Evolutionary conservation across 106 monocot species (phyloP).

Genomic region (Dioscorea zingiberensis): DNA sequence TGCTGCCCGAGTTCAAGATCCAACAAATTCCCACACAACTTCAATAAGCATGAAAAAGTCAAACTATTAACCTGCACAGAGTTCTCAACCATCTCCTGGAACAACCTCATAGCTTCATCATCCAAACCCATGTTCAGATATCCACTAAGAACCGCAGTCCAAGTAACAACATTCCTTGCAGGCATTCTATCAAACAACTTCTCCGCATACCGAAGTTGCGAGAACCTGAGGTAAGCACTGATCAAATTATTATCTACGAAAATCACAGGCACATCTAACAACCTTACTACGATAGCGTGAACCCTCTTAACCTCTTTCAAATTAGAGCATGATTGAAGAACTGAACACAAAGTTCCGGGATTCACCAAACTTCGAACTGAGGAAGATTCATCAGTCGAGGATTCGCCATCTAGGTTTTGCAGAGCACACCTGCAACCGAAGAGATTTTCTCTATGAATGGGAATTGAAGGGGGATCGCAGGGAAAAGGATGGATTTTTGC

Average conservation of each 20-base stretch:
- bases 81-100: constrained; percentile 34
- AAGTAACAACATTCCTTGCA: constrained; percentile 60
- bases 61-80: constrained; percentile 47
- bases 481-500: not conserved
- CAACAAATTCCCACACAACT: constrained; percentile 44
- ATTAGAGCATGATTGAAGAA: constrained; percentile 40
- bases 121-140: constrained; percentile 40
- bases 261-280: constrained; percentile 11
- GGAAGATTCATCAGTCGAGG: not conserved
- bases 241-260: constrained; percentile 69
- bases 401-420: constrained; percentile 8
- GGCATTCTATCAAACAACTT: constrained; percentile 71
- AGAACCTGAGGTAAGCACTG: constrained; percentile 47
- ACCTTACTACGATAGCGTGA: constrained; percentile 39
- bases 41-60: constrained; percentile 72
- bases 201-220: constrained; percentile 26
- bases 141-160: constrained; percentile 69
- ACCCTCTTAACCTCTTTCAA: constrained; percentile 32
- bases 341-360: constrained; percentile 13
- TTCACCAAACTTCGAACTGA: constrained; percentile 1
- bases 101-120: constrained; percentile 34
- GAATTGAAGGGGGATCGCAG: not conserved
- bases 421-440: not conserved
- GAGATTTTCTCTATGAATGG: not conserved
- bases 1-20: constrained; percentile 64